Base-by-base conservation (phyloP, 1,284 basidiomycete species). In the Serendipita sp. region DNA sequence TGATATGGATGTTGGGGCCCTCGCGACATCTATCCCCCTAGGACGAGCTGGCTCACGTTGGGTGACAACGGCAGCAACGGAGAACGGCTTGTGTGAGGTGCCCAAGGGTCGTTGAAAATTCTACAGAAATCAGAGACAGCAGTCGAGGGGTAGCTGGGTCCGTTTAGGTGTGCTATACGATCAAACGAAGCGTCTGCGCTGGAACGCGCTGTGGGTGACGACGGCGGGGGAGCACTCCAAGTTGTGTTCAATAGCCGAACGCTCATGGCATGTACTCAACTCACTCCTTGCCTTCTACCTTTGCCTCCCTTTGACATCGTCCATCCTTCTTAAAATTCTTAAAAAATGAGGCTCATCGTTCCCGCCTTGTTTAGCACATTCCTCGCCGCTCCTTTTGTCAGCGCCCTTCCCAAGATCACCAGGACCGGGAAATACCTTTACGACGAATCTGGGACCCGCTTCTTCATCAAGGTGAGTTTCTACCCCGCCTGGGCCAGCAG, bases 401-500 rank as follows among this genome's bases (percentile, higher is more conserved):
- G 74, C 15, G 85, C 85, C 66, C 77, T 89, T 61, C 75, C 78
- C 61, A 77, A 79, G 65, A 76, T 90, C 67, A 75, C 81, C 63
- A 80, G 87, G 35, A 69, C 74, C 30, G 89, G 88, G 43, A 82
- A 85, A 70, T 94, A 92, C 72, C 82, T 95, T 38, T 94, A 91
- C 74, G 77, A 76, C 34, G 79, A 79, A 6, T 79, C 82, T 61
- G 89, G 88, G 1, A 81, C 72, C 55, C 78, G 93, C 60, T 95
- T 94, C 76, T 93, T 85, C 73, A 88, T 95, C 76, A 93, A 92
- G 70, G 75, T 75, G 58, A 45, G 73, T 67, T 13, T 32, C 5
- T 10, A 6, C 47, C 13, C 17, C 49, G 17, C n/a, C 58, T 43
- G 6, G 29, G 61, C 10, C 15, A 10, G 29, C 5, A 17, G 47